A percentile compares a stretch with the other conserved stretches of the same genome.
These are phyloP conservation scores for Cephalotrichum gorgonifer DNA, from an alignment of 2,329 filamentous ascomycete genomes.

Conservation along the genomic window DNA sequence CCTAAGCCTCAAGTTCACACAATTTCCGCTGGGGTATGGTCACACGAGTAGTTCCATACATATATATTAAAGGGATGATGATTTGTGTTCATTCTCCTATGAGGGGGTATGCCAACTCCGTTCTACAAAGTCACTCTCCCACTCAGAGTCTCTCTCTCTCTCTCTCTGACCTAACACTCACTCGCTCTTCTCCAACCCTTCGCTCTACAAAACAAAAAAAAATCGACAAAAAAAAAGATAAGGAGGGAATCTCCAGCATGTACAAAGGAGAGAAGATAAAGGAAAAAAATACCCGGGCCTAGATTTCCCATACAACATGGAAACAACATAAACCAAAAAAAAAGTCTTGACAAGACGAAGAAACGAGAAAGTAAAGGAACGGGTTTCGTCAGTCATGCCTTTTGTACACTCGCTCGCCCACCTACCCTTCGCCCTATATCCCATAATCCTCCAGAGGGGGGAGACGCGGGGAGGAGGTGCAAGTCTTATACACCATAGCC, in stretches of 20 bases:
- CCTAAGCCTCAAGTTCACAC: too few relatives aligned
- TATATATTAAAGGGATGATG: too few relatives aligned
- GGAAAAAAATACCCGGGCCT: background rate
- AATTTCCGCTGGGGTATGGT: too few relatives aligned
- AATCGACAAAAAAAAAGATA: background rate
- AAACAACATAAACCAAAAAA: background rate
- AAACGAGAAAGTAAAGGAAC: conserved; percentile 3
- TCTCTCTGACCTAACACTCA: background rate
- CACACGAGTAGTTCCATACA: too few relatives aligned
- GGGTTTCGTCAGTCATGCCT: conserved; percentile 9
- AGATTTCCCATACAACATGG: background rate
- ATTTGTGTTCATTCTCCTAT: too few relatives aligned
- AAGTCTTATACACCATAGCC: background rate
- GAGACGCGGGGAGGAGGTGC: background rate
- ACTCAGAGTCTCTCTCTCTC: too few relatives aligned
- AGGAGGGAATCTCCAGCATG: background rate
- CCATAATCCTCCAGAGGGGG: background rate
- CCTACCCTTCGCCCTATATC: background rate
- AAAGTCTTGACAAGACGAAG: conserved; percentile 2
- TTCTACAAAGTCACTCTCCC: too few relatives aligned
- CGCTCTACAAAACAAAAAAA: background rate
- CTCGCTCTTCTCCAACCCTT: background rate
- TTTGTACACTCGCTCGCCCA: conserved; percentile 2
- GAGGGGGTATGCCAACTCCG: too few relatives aligned
- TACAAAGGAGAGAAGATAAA: background rate